Base-by-base conservation (phyloP, 83 land plant genomes). In the Picea mariana region DNA sequence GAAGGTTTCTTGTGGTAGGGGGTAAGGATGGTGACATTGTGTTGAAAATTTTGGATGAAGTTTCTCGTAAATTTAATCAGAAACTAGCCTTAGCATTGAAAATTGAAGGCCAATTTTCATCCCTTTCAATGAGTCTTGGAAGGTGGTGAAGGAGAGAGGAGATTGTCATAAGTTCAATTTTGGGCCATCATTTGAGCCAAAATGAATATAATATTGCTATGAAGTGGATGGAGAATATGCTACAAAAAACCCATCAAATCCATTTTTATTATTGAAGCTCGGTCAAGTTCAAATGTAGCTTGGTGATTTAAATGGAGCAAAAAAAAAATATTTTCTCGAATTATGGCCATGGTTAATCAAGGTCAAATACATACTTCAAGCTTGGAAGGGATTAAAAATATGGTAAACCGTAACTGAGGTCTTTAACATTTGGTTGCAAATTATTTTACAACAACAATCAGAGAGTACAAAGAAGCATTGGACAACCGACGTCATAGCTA, bases 221-320 rank as follows among this genome's bases (percentile, higher is more conserved):
- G 82, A 75, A 80, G 58, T 86, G 94, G 90, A 62, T 97, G 13
- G 80, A 80, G 34, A 81, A 86, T 26, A 75, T 89, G 63, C 72
- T 97, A 9, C 52, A 64, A 80, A 38, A 20, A 69, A 83, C 38
- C 88, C 89, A 49, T 55, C 67, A 21, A 89, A 96, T 88, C 89
- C 93, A 0, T 79, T 77, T 5, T 81, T 98, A 85, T 65, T 93
- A 24, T 92, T 99, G 6, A 96, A 91, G 83, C 72, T 96, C 62
- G 99, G 93, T 27, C 92, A 90, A 77, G 86, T 97, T 17, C 97
- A 92, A 79, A 86, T 96, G 87, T 99, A 94, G 88, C 65, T 93
- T 15, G 99, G 99, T 23, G 96, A 98, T 85, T 73, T 98, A 11
- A 89, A 86, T 6, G 95, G 94, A 24, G 92, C 93, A 9, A 90